Evolutionary conservation across 331 rosid genomes (phyloP).

Genomic region (Quercus tomentella): DNA sequence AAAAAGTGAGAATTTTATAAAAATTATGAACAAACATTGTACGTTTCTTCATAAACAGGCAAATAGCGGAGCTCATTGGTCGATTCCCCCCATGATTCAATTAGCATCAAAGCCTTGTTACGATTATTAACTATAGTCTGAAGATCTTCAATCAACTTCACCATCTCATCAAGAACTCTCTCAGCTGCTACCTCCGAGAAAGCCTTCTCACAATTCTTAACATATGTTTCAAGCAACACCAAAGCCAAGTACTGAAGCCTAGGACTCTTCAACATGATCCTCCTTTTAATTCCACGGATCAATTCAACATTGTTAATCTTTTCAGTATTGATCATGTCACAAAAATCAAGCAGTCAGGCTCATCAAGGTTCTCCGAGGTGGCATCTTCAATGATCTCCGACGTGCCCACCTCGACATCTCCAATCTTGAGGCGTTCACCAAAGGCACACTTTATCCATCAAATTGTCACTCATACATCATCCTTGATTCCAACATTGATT

Average conservation of each 20-base stretch:
- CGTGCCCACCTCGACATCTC: slow-evolving; percentile 72
- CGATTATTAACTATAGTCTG: no score
- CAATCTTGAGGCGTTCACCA: slow-evolving; percentile 74
- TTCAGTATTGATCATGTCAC: slow-evolving; percentile 76
- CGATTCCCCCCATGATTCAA: no score
- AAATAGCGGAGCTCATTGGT: no score
- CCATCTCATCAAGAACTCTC: no score
- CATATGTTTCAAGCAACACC: slow-evolving; percentile 75
- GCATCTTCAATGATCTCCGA: slow-evolving; percentile 87
- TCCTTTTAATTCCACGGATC: slow-evolving; percentile 69
- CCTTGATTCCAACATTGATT: no score
- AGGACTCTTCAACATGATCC: slow-evolving; percentile 65
- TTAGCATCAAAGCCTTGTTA: no score
- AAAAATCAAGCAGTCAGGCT: slow-evolving; percentile 91
- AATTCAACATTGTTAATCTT: slow-evolving; percentile 64
- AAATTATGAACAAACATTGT: no score
- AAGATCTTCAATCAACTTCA: no score
- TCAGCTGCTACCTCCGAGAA: no score
- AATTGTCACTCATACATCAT: slow-evolving; percentile 64
- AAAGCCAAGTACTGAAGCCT: slow-evolving; percentile 85
- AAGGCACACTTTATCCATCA: slow-evolving; percentile 96
- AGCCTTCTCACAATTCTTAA: slow-evolving; percentile 67
- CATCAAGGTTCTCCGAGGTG: slow-evolving; percentile 74
- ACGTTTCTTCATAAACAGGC: no score
- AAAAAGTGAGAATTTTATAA: no score